Evolutionary conservation across 1,139 yeast species (phyloP), one percentile per base, ranked within the genome.

Genomic region (Suhomyces coccinellae): DNA sequence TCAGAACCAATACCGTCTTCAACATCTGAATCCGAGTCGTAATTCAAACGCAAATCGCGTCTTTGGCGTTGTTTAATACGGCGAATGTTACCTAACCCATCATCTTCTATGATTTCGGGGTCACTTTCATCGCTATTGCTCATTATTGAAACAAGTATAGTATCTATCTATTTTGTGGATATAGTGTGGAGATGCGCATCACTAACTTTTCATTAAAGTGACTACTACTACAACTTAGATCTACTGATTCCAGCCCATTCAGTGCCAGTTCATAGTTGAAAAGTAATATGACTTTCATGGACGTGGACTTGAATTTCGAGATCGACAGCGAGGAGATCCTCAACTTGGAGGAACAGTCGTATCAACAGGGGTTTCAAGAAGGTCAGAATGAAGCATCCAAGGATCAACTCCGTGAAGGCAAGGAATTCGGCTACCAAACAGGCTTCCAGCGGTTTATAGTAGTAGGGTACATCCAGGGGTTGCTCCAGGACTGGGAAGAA

Each of bases 361-460:
- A 85, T 58, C 61, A 74, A 12, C 79, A 79, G 49, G 96, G 96
- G 0, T 71, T 70, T 41, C 57, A 62, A 41, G 84, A 83, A 36
- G 91, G 93, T 2, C 72, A 70, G 46, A 60, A 61, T 11, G 72
- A 69, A 40, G 68, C 75, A 1, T 65, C 77, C 0, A 56, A 54
- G 38, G 67, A 71, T 36, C 79, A 77, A 38, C 69, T 66, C 43
- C 52, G 74, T 1, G 95, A 87, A 60, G 96, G 96, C 2, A 82
- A 82, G 53, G 87, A 85, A 52, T 85, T 77, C 56, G 96, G 96
- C 0, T 73, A 85, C 42, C 95, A 87, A 57, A 84, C 89, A 0
- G 95, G 90, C 0, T 86, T 80, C 57, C 91, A 85, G 61, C 67
- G 91, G 49, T 85, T 76, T 53, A 56, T 83, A 12, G 63, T 85